Evolutionary conservation across 2,329 filamentous ascomycete species (phyloP), one percentile per base, ranked within the genome.

Genomic region (Gyromitra esculenta): DNA sequence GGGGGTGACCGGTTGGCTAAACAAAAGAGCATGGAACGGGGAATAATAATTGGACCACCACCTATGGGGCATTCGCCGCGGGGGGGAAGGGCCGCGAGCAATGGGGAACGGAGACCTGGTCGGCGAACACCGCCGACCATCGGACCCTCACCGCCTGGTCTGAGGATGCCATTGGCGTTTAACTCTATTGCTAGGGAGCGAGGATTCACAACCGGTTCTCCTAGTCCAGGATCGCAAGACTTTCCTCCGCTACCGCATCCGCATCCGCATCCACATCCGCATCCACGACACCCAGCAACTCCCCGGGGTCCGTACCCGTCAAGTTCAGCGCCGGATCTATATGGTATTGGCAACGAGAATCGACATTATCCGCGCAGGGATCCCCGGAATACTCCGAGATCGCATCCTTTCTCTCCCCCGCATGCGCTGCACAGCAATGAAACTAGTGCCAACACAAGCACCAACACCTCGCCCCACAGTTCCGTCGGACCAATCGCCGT

Each of bases 131-230:
- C 74, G n/a, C 74, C 69, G 57, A 48, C 65, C 21, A 43, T 73
- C 35, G 68, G 74, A 31, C 72, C 66, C 1, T 65, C 76, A 13
- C 73, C 65, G 31, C 70, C 75, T 35, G 76, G 76, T 21, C 52
- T 78, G 48, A 78, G 78, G 59, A 79, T 79, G 78, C 78, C 78
- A 15, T 62, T 78, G 31, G 78, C 78, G 9, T 79, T 79, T 67
- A 79, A 79, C 63, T 72, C 70, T 65, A 78, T 79, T 62, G 66
- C 77, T 66, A 73, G 78, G 45, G 77, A 79, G 54, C 66, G 75
- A 43, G 77, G 78, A 41, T 77, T 79, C 37, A 71, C 75, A 2
- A 78, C 75, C 35, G 75, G 77, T 41, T 78, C 77, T 31, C 74
- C 65, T 50, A 69, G 62, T 25, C 77, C 62, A 59, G 59, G 70